Evolutionary conservation across 2,329 filamentous ascomycete species (phyloP), one percentile per base, ranked within the genome.

Genomic region (Colletotrichum simmondsii): DNA sequence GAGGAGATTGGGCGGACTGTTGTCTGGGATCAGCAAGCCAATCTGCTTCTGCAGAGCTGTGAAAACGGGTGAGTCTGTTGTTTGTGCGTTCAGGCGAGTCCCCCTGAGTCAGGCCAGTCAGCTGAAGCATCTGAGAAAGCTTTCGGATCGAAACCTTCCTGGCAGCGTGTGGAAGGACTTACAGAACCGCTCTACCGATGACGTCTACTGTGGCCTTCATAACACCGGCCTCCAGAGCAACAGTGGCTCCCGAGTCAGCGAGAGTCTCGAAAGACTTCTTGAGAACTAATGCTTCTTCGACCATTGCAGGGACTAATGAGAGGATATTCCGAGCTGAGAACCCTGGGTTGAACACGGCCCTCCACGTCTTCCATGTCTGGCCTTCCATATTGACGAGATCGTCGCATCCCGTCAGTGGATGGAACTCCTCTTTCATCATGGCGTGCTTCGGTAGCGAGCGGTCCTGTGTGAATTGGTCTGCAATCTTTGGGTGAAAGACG

Each of bases 161-260:
- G 16, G 6, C 5, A 19, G 37, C 37, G n/a, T 11, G 7, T 7
- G 10, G 5, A 22, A 2, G 1, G 7, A 71, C 63, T 37, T 24
- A 57, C 80, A 84, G 70, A 4, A 80, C 77, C 14, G 81, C 79
- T n/a, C 80, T 78, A 12, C 77, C 76, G 56, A 84, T 85, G 26
- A 85, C 77, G 65, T 86, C 84, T 8, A 84, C 80, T 0, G 83
- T 82, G 10, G 85, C 75, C 62, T 82, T 81, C 12, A 78, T 81
- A 1, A 82, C 80, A 26, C 77, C 79, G 8, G 79, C 73, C 66
- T 84, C 79, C 10, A 85, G 74, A 19, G 75, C 66, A 46, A 81
- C 46, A 10, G 30, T 46, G 3, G 53, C 19, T 14, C 46, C 62
- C 4, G 62, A 53, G 14, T 35, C 19, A 19, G 62, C 62, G 2